Base-by-base conservation (phyloP, 1,284 basidiomycete genomes). In the Afroboletus lepidellus region DNA sequence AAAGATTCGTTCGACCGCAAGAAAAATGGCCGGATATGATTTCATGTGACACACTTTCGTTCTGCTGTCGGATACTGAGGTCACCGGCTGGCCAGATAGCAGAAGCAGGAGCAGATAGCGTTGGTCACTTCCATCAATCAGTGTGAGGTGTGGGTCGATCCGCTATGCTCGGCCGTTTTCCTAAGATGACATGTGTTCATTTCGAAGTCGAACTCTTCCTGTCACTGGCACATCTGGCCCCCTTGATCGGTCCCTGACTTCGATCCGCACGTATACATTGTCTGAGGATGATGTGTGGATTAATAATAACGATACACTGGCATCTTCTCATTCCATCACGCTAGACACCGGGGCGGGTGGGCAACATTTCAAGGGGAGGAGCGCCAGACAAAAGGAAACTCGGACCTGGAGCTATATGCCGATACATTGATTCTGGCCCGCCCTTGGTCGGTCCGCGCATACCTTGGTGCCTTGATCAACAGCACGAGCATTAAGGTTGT, bases 1-100 rank as follows among this genome's bases (percentile, higher is more conserved):
- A 57, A 64, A 64, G 42, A 33, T 43, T 1, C 3, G 6, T 33
- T 1, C 9, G 15, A 43, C 23, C 13, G 5, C 18, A 21, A 39
- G 41, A 36, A n/a, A 29, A 30, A 30, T 30, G 29, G 2, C 11
- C 12, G 5, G 15, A 30, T 30, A 16, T 41, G n/a, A 30, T 5
- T 5, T 15, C 39, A 20, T 32, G 8, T 36, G 36, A 4, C 20
- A 38, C 11, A 12, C 36, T 38, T 12, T 3, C 8, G 7, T n/a
- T 18, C 6, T 2, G 8, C 11, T 16, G 9, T 15, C 15, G 15
- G 16, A 16, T 16, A 33, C 6, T 36, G 34, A n/a, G 16, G 11
- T 16, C 32, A 33, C n/a, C 13, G 7, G 16, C 16, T 2, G 32
- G 32, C 32, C 8, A n/a, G 20, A 38, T 5, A 20, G 15, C 13